These are phyloP conservation scores for Rhodotorula babjevae DNA, from an alignment of 768 basidiomycete genomes.

Conservation along the genomic window DNA sequence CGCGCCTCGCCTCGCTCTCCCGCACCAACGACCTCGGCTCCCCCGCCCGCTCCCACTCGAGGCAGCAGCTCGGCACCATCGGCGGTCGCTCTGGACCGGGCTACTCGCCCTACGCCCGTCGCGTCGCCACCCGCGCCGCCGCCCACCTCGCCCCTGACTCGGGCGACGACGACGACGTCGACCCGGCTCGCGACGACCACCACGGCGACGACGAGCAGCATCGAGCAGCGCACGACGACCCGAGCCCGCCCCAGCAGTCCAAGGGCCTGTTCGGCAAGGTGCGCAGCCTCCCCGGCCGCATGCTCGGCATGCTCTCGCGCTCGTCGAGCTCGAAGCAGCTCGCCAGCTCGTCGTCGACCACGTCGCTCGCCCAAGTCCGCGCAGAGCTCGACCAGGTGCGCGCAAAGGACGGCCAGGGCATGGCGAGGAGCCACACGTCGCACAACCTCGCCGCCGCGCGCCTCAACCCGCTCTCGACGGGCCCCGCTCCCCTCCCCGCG, in stretches of 20 bases:
- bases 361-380: constrained; percentile 27
- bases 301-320: constrained; percentile 21
- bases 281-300: constrained; percentile 15
- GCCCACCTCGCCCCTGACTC: too few relatives aligned
- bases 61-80: constrained; percentile 22
- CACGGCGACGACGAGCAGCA: too few relatives aligned
- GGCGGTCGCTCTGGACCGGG: constrained; percentile 20
- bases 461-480: neutral
- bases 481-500: neutral
- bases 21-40: neutral
- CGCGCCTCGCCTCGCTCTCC: neutral
- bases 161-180: neutral
- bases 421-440: constrained; percentile 19
- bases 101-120: constrained; percentile 31
- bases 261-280: constrained; percentile 26
- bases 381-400: constrained; percentile 12
- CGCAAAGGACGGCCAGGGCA: neutral
- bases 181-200: neutral
- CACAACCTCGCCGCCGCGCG: constrained; percentile 3
- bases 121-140: constrained; percentile 5
- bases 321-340: constrained; percentile 1
- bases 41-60: neutral
- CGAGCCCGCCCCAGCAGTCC: neutral
- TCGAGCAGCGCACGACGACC: neutral
- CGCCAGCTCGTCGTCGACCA: neutral